These are phyloP conservation scores for Heterobasidion occidentale DNA, from an alignment of 1,284 basidiomycete genomes.

Conservation along the genomic window DNA sequence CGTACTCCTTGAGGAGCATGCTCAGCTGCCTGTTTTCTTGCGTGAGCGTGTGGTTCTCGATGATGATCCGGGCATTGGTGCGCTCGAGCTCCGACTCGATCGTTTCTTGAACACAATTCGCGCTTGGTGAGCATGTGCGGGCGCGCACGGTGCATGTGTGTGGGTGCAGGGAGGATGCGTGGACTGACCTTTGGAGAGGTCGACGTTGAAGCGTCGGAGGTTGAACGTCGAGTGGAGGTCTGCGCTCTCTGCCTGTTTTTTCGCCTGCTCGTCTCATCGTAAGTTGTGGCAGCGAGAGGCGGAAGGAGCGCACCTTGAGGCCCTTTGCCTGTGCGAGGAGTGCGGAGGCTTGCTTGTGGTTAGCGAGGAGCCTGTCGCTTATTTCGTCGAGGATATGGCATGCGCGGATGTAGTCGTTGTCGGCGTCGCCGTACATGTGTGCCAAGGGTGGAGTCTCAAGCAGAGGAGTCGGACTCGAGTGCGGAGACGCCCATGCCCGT, in stretches of 20 bases:
- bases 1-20: constrained; percentile 87
- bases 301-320: constrained; percentile 61
- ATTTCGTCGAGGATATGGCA: constrained; percentile 80
- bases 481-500: background rate
- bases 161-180: background rate
- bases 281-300: background rate
- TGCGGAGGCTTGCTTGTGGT: constrained; percentile 70
- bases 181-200: constrained; percentile 75
- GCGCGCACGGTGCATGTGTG: background rate
- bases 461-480: background rate
- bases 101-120: constrained; percentile 47
- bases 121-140: background rate
- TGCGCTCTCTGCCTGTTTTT: constrained; percentile 65
- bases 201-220: constrained; percentile 87
- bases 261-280: constrained; percentile 7
- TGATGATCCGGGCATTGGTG: constrained; percentile 81
- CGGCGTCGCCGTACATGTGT: constrained; percentile 40
- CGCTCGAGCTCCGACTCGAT: constrained; percentile 93
- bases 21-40: constrained; percentile 95
- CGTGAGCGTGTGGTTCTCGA: constrained; percentile 88
- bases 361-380: constrained; percentile 80
- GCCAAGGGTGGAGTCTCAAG: background rate
- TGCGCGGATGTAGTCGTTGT: constrained; percentile 64
- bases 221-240: constrained; percentile 76
- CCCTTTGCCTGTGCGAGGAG: constrained; percentile 69